Conservation (phyloP, 768 basidiomycete genomes). For the Boletus sp. region DNA sequence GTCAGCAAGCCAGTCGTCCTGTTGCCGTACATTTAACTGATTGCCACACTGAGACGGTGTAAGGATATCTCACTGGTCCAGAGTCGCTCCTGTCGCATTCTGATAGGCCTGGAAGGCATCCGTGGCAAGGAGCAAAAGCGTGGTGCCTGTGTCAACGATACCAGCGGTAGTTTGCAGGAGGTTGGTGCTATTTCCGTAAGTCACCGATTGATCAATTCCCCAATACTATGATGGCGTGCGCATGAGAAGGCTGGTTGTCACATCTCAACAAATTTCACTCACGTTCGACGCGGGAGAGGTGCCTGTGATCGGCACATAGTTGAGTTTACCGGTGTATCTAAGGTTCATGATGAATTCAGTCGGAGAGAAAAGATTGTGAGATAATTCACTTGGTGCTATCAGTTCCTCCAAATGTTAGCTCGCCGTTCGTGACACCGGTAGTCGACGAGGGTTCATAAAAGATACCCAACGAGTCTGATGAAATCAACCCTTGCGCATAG, state of each 20-base stretch:
- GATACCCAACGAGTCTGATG: slow-evolving; percentile 47
- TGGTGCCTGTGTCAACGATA: slow-evolving; percentile 55
- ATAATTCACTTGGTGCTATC: slow-evolving; percentile 42
- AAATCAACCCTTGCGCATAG: slow-evolving; percentile 45
- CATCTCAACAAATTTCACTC: slow-evolving; percentile 1
- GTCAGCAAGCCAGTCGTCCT: slow-evolving; percentile 57
- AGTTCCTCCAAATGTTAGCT: slow-evolving; percentile 54
- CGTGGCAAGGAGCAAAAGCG: slow-evolving; percentile 54
- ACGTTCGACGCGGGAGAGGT: slow-evolving; percentile 44
- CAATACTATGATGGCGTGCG: slow-evolving; percentile 35
- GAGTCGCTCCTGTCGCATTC: slow-evolving; percentile 48
- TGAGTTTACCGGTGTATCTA: slow-evolving; percentile 35
- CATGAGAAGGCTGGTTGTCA: neutral
- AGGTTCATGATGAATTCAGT: neutral
- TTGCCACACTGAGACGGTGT: neutral
- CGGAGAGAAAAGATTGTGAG: neutral
- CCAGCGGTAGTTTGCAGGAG: slow-evolving; percentile 41
- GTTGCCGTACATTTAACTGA: neutral
- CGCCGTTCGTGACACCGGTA: slow-evolving; percentile 43
- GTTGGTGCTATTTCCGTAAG: slow-evolving; percentile 34
- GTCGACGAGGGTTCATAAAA: slow-evolving; percentile 50
- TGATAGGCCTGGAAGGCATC: slow-evolving; percentile 59
- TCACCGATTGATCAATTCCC: slow-evolving; percentile 44
- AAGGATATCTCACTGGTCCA: slow-evolving; percentile 43
- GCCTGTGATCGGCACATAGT: slow-evolving; percentile 41